Base-by-base conservation (phyloP, 1,284 basidiomycete genomes). In the Erythrobasidium hasegawianum region DNA sequence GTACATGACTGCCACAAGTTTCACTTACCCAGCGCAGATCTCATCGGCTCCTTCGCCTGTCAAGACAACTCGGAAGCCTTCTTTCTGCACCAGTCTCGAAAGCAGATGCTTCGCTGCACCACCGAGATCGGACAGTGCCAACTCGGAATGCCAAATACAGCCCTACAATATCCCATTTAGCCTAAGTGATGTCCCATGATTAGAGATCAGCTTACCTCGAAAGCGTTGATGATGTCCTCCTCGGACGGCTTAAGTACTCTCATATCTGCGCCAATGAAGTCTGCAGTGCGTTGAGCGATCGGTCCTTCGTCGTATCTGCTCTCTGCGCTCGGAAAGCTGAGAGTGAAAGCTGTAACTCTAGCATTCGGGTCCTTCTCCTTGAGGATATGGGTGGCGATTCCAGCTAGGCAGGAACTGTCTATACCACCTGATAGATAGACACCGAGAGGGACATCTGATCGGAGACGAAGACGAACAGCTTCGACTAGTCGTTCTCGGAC, bases 1-100 rank as follows among this genome's bases (percentile, higher is more conserved):
- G n/a, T n/a, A n/a, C n/a, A n/a, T n/a, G n/a, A n/a, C n/a, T n/a
- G n/a, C n/a, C 33, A n/a, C n/a, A n/a, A n/a, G n/a, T n/a, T n/a
- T n/a, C 33, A 33, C 33, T 33, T 11, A 33, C 10, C 78, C 78
- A 20, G 76, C 79, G 59, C 78, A 78, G 61, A 79, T 75, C 73
- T 80, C 79, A 69, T 80, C 79, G 4, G 77, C 77, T 7, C 79
- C 79, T 61, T 80, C 79, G 38, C 79, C 79, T n/a, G 78, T 79
- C 43, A 80, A 72, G 13, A 79, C 79, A 68, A 79, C 64, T 39
- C 58, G 78, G 71, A 79, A 79, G 16, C 78, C 79, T 68, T 78
- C 77, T 29, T 75, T 74, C 69, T 78, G 75, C 64, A 79, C 78
- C 64, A 79, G 76, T 58, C 75, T 71, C 27, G 75, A 77, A 43